A percentile compares a stretch with the other conserved stretches of the same genome.
These are phyloP conservation scores for Candida dubliniensis DNA, from an alignment of 1,139 yeast genomes.

Conservation along the genomic window DNA sequence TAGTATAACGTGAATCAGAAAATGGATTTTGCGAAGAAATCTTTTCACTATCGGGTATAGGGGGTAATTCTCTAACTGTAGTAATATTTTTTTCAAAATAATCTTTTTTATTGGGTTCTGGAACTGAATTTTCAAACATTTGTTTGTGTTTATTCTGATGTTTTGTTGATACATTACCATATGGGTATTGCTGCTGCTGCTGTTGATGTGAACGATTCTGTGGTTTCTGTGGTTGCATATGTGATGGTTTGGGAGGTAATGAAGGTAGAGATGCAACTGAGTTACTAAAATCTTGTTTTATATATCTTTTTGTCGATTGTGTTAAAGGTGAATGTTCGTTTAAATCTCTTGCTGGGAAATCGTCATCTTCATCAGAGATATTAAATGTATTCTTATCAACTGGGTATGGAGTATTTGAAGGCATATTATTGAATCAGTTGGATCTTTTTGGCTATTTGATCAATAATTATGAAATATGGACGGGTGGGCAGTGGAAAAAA, in stretches of 20 bases:
- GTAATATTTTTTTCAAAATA: too few species aligned
- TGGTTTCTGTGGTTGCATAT: slow-evolving; percentile 1
- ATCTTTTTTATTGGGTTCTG: too few species aligned
- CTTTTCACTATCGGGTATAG: slow-evolving; percentile 6
- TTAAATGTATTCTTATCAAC: background rate
- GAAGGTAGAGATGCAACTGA: slow-evolving; percentile 6
- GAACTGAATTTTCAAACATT: too few species aligned
- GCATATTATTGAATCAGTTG: background rate
- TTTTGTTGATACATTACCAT: background rate
- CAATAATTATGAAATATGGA: background rate
- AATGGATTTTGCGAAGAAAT: slow-evolving; percentile 8
- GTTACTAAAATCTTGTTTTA: background rate
- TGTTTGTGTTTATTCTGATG: background rate
- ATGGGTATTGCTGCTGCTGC: slow-evolving; percentile 3
- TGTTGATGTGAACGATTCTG: background rate
- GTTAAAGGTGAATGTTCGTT: slow-evolving; percentile 3
- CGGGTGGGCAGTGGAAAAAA: too few species aligned
- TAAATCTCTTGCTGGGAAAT: background rate
- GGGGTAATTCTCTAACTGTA: slow-evolving; percentile 11
- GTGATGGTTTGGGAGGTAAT: slow-evolving; percentile 7
- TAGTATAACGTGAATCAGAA: slow-evolving; percentile 4
- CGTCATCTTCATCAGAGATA: slow-evolving; percentile 3
- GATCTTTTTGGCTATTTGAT: background rate
- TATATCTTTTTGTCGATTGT: background rate
- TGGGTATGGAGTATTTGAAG: slow-evolving; percentile 1